A percentile compares a stretch with the other conserved stretches of the same genome.
phyloP scores from a whole-genome alignment of 1,139 yeast genomes.

The Kazachstania sp. region DNA sequence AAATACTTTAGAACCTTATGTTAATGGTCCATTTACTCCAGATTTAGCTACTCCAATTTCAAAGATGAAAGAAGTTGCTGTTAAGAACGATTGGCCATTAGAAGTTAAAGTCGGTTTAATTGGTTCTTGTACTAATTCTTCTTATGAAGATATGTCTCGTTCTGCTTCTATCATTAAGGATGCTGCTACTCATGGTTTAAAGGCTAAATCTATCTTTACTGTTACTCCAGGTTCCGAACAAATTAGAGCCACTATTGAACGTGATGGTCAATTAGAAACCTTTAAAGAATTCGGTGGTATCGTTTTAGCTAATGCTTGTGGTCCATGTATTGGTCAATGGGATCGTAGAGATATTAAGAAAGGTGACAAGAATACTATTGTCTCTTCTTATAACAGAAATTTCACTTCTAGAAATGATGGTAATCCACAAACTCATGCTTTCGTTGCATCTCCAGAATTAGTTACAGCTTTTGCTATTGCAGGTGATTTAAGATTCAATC shows the following conservation, averaged over 20 bases:
- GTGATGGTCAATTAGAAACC: conserved; percentile 90
- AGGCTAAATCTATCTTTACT: conserved; percentile 82
- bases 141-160: conserved; percentile 98
- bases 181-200: conserved; percentile 84
- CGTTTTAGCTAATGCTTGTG: conserved; percentile 97
- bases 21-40: conserved; percentile 99
- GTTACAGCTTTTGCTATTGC: conserved; percentile 93
- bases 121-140: conserved; percentile 99
- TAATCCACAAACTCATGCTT: conserved; percentile 97
- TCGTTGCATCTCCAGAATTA: conserved; percentile 97
- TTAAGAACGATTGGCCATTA: conserved; percentile 85
- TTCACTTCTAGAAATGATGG: conserved; percentile 98
- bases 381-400: conserved; percentile 98
- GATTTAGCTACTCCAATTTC: conserved; percentile 97
- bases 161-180: conserved; percentile 89
- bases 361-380: conserved; percentile 98
- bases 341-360: conserved; percentile 94
- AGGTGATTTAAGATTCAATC: conserved; percentile 98
- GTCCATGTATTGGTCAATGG: conserved; percentile 99
- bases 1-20: conserved; percentile 91
- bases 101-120: conserved; percentile 93
- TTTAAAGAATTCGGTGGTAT: conserved; percentile 91
- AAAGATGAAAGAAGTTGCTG: conserved; percentile 81
- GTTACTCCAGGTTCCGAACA: conserved; percentile 99
- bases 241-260: conserved; percentile 95